A percentile compares a stretch with the other conserved stretches of the same genome.
These are phyloP conservation scores for Fomitopsis palustris DNA, from an alignment of 1,284 basidiomycete species.

Conservation along the genomic window DNA sequence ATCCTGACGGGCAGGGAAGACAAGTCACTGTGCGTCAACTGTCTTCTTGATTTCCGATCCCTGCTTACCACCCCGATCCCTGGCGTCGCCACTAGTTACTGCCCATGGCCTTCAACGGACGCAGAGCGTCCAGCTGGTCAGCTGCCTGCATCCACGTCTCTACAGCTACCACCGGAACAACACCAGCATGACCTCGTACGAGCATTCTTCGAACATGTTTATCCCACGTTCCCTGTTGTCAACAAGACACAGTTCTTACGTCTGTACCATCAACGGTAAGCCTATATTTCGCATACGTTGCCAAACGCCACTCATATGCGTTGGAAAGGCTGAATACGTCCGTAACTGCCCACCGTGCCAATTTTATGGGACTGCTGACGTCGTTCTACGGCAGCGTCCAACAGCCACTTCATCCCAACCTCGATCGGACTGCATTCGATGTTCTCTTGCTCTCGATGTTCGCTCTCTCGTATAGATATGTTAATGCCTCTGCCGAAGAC, in stretches of 20 bases:
- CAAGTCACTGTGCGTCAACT: slow-evolving; percentile 2
- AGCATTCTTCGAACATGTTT: slow-evolving; percentile 8
- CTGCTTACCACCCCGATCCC: background rate
- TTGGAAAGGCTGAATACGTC: slow-evolving; percentile 3
- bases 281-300: background rate
- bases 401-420: background rate
- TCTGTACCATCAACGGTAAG: slow-evolving; percentile 9
- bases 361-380: background rate
- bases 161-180: slow-evolving; percentile 1
- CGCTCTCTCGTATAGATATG: background rate
- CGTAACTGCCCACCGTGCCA: background rate
- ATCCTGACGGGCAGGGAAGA: slow-evolving; percentile 3
- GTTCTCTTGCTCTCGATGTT: slow-evolving; percentile 4
- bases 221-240: slow-evolving; percentile 11
- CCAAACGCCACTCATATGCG: background rate
- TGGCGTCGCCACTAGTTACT: background rate
- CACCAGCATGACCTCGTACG: slow-evolving; percentile 6
- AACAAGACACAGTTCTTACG: background rate
- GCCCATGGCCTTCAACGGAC: slow-evolving; percentile 3
- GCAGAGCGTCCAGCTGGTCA: background rate
- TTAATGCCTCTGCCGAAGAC: background rate
- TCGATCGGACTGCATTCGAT: slow-evolving; percentile 2
- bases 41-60: background rate
- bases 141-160: background rate
- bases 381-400: background rate